Base-by-base conservation (phyloP, 805 yeast species). In the Kluyveromyces wickerhamii region DNA sequence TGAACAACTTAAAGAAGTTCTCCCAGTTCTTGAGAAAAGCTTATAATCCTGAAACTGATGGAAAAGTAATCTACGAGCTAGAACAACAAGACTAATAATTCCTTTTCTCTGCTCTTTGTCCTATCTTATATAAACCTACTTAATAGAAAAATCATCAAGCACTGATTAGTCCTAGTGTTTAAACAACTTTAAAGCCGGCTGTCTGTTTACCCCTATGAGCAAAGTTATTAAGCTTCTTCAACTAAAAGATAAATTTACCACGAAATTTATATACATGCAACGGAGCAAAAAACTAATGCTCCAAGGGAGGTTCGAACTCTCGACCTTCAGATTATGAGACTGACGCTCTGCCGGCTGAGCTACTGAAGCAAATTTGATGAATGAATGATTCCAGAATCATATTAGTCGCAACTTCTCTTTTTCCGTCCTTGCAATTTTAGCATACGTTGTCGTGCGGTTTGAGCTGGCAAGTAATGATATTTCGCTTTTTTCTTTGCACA, bases 11-110 rank as follows among this genome's bases (percentile, higher is more conserved):
- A 60, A 79, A 74, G 57, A 74, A 77, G 57, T 92, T 92, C 54
- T 84, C 95, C 21, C 72, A 76, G 51, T 86, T 80, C 65, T 72
- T 89, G 51, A 62, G 86, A 34, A 71, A 77, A 27, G 92, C 92
- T 20, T 85, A 82, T 51, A 74, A 79, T 52, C 86, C 89, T 12
- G 69, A 69, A 47, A 59, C 54, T n/a, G 78, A 80, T 51, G 49
- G 51, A 29, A 46, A 49, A 22, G 49, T 59, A 28, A 60, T 59
- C 34, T 62, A 54, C 42, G 63, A 59, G 39, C 41, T 61, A 21
- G 64, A 52, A 42, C 55, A 55, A 34, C 54, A 54, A 37, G 44
- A 54, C 36, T 48, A 35, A 39, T 27, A 34, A 35, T 30, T 39
- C 21, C n/a, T n/a, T n/a, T n/a, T n/a, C n/a, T n/a, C n/a, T n/a